phyloP scores from a whole-genome alignment of 257 asterid species.

The Euphrasia confusa region DNA sequence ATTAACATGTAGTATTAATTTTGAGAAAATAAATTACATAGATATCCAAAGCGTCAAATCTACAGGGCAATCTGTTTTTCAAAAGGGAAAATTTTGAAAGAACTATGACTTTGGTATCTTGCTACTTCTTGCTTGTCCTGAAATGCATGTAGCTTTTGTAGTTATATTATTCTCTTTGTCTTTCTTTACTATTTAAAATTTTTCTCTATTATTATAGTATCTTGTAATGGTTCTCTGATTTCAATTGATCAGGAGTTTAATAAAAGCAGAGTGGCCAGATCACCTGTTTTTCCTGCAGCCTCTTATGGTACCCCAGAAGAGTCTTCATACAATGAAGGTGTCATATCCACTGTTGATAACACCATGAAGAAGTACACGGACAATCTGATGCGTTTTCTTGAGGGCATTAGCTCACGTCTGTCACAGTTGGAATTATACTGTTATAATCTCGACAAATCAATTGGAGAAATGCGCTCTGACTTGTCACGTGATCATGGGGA shows the following conservation, averaged over 20 bases:
- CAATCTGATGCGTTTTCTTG: slow-evolving; percentile 89
- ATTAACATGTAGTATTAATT: not conserved
- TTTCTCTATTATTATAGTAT: too few relatives aligned
- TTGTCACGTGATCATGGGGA: slow-evolving; percentile 72
- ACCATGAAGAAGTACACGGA: slow-evolving; percentile 80
- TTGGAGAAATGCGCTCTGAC: slow-evolving; percentile 88
- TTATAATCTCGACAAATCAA: slow-evolving; percentile 85
- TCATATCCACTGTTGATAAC: slow-evolving; percentile 57
- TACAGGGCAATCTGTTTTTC: not conserved
- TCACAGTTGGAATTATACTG: slow-evolving; percentile 88
- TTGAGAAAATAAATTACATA: not conserved
- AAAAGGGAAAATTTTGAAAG: not conserved
- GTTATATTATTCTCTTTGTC: not conserved
- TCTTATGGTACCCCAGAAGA: slow-evolving; percentile 74
- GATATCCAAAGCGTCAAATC: not conserved
- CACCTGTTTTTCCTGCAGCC: slow-evolving; percentile 55
- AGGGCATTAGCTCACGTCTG: slow-evolving; percentile 89
- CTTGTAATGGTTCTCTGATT: slow-evolving; percentile 15
- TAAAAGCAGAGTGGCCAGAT: slow-evolving; percentile 70
- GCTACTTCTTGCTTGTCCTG: too few relatives aligned
- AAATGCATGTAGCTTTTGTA: slow-evolving; percentile 1
- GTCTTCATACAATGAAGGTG: slow-evolving; percentile 64
- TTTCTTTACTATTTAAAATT: not conserved
- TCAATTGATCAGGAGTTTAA: slow-evolving; percentile 57
- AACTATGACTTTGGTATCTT: not conserved